Base-by-base conservation (phyloP, 305 asterid species). In the Solanum hybrid region DNA sequence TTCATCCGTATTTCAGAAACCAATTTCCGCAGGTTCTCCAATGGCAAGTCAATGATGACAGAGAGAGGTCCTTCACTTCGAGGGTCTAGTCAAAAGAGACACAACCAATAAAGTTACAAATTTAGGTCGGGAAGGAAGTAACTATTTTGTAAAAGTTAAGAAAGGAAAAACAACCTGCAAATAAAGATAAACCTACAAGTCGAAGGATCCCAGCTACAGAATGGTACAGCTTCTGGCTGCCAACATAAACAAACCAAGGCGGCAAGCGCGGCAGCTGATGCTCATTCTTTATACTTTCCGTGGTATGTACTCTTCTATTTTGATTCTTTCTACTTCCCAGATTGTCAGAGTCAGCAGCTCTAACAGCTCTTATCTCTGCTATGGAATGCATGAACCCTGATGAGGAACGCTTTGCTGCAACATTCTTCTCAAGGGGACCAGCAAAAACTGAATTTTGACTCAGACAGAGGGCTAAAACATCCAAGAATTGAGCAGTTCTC, bases 221-320 rank as follows among this genome's bases (percentile, higher is more conserved):
- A 89, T 92, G 93, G 92, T 97, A 97, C 90, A 97, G 92, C 90
- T 94, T 95, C 92, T 92, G 98, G 90, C 95, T 94, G 81, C 96
- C 98, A 91, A 91, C 91, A 81, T 92, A 81, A 88, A 84, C 91
- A 93, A 96, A 95, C 99, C 99, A 97, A 86, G 99, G 99, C 37
- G 99, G 99, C 95, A 96, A 94, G 92, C 92, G 93, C 75, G 98
- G 99, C 82, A 95, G 94, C 93, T 91, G 94, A 88, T 95, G 92
- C 85, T 92, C 95, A 36, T 92, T 91, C 69, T 89, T 90, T 91
- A 91, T 89, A 89, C 90, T 93, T 89, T 94, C 94, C 79, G 86
- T 86, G 87, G 90, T 85, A 88, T 45, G 76, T 77, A 71, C 86
- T 89, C 89, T 94, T 88, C 92, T 91, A 90, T 89, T 94, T 90